Evolutionary conservation across 23 red algal species (phyloP).

Genomic region (Cyanidiococcus yangmingshanensis): DNA sequence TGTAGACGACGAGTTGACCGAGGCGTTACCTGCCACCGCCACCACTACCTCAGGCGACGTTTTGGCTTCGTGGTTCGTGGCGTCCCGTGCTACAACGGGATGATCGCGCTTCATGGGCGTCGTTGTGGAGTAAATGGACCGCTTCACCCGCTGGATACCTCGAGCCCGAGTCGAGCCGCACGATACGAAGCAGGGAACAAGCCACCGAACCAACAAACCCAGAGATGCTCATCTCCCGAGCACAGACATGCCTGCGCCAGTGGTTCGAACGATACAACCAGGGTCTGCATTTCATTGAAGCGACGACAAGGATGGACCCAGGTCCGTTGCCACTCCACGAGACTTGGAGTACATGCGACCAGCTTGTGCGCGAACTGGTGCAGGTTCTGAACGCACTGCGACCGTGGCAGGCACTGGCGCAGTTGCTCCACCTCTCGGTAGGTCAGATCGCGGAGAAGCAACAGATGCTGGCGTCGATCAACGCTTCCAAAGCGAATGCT

Average conservation of each 20-base stretch:
- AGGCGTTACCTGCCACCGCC: neutral
- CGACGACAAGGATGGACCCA: neutral
- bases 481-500: no score
- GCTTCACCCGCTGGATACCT: no score
- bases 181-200: no score
- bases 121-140: no score
- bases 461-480: no score
- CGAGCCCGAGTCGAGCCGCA: no score
- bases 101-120: no score
- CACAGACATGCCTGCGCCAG: neutral
- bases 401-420: neutral
- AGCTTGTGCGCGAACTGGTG: neutral
- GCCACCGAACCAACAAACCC: no score
- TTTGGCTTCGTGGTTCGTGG: neutral
- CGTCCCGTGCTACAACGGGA: neutral
- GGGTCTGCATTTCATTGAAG: neutral
- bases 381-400: constrained; percentile 1
- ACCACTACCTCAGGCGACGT: neutral
- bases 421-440: neutral
- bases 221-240: neutral
- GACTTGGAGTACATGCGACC: neutral
- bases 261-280: neutral
- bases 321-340: neutral
- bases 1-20: neutral
- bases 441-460: neutral